Evolutionary conservation across 441 rosid genomes (phyloP).

Genomic region (Corymbia calophylla): DNA sequence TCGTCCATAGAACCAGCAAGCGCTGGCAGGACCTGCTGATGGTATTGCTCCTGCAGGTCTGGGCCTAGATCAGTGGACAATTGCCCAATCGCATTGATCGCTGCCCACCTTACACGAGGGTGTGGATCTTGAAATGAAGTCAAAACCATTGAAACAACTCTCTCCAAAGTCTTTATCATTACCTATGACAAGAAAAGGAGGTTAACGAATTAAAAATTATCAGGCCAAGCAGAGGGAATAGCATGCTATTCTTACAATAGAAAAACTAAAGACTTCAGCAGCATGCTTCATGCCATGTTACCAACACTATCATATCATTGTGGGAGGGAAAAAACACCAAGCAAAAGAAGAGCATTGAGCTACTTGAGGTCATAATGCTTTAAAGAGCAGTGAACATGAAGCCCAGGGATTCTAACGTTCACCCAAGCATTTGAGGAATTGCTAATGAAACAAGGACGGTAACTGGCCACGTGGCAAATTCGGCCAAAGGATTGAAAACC

Average conservation of each 20-base stretch:
- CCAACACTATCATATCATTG: not conserved
- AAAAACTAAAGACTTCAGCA: not conserved
- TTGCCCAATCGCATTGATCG: constrained; percentile 47
- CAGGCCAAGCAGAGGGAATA: not conserved
- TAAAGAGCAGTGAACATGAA: not conserved
- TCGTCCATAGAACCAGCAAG: constrained; percentile 48
- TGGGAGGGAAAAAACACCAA: not conserved
- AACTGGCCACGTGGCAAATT: not conserved
- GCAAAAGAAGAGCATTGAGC: not conserved
- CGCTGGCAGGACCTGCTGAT: constrained; percentile 39
- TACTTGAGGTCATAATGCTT: not conserved
- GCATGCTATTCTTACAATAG: constrained; percentile 20
- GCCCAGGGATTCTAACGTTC: not conserved
- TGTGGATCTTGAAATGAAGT: constrained; percentile 39
- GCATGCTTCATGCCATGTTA: not conserved
- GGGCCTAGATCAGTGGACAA: constrained; percentile 46
- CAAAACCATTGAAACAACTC: constrained; percentile 35
- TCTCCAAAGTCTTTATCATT: constrained; percentile 33
- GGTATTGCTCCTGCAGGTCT: constrained; percentile 36
- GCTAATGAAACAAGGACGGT: not conserved
- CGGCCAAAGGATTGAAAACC: not conserved
- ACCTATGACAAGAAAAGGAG: constrained; percentile 12
- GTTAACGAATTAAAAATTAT: not conserved
- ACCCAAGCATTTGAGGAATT: not conserved
- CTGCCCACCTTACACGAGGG: constrained; percentile 50